Evolutionary conservation across 257 asterid genomes (phyloP), one percentile per base, ranked within the genome.

Genomic region (Salvia hispanica): DNA sequence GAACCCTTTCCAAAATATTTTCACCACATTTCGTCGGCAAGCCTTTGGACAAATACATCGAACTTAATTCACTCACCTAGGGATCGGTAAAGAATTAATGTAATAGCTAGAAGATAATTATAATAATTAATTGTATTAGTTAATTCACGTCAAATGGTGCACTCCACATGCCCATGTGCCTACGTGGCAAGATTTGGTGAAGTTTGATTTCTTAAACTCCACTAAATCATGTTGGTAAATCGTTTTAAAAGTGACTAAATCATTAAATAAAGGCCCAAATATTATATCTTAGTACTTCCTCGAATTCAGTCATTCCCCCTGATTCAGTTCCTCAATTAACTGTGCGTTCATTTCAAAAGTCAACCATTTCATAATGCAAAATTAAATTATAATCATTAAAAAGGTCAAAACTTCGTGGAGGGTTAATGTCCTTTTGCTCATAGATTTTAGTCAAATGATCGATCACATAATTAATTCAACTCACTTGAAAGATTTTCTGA

Each of bases 1-100:
- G 31, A 25, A 25, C 31, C 31, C 31, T 51, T 10, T 36, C 9
- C 18, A 31, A 44, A 39, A 21, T 40, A 7, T 40, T 54, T 12
- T 54, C 12, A 40, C 45, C 28, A 34, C 55, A 47, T 50, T 52
- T 18, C 37, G 72, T 70, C 67, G 77, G 72, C 55, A 59, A 58
- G 72, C 3, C 59, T 54, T 21, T 52, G 72, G 73, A 72, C 80
- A 75, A 70, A 65, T 81, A 58, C 77, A 72, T 66, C 77, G 82
- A 53, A 82, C 69, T 64, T 25, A 25, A 25, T 2, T 75, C 57
- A 62, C 82, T 77, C 76, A 58, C 61, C 75, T 85, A 62, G 92
- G 87, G 87, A 85, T 83, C 83, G 76, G 52, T 77, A 80, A 82
- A 47, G 76, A 58, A 82, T 62, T 78, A 67, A 21, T 78, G 65